Base-by-base conservation (phyloP, 225 moss, liverwort and hornwort genomes). In the Antitrichia curtipendula region DNA sequence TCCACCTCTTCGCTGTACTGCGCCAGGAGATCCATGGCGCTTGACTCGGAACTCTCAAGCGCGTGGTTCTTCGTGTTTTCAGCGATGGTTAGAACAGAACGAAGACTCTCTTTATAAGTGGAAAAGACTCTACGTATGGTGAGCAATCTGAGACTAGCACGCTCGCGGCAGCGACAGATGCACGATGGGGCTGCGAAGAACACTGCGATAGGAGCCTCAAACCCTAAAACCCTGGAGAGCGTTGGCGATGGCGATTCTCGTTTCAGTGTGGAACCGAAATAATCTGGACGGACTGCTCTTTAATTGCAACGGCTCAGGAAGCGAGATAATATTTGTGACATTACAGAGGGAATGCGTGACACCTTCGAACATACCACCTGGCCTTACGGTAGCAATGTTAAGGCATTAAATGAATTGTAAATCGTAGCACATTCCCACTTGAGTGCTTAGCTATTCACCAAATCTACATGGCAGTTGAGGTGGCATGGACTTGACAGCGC, bases 21-120 rank as follows among this genome's bases (percentile, higher is more conserved):
- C 80, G 69, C 81, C 81, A 94, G 80, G 24, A 94, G 90, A 86
- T 94, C 92, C 94, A 94, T 94, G 9, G 85, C 38, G 50, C 72
- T 29, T 50, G 53, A 28, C 13, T 75, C 61, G n/a, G 7, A 13
- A 28, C 32, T 13, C 49, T 75, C 38, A 17, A 40, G 36, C 54
- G 61, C 36, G 34, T 59, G 74, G 21, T 38, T 27, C 75, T 62
- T 38, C 50, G 62, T 22, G 28, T 50, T n/a, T 3, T 28, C 60
- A 27, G 62, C 59, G 38, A 85, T 38, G 9, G 6, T 34, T 12
- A 3, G 18, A 50, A 75, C 12, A 62, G 49, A 50, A 71, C 22
- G n/a, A 57, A 77, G 38, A 12, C 62, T 40, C 62, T 45, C 40
- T 7, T 6, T 7, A 23, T 5, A 11, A 84, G 15, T 27, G 34